Evolutionary conservation across 257 asterid species (phyloP).

Genomic region (Schizonepeta tenuifolia): DNA sequence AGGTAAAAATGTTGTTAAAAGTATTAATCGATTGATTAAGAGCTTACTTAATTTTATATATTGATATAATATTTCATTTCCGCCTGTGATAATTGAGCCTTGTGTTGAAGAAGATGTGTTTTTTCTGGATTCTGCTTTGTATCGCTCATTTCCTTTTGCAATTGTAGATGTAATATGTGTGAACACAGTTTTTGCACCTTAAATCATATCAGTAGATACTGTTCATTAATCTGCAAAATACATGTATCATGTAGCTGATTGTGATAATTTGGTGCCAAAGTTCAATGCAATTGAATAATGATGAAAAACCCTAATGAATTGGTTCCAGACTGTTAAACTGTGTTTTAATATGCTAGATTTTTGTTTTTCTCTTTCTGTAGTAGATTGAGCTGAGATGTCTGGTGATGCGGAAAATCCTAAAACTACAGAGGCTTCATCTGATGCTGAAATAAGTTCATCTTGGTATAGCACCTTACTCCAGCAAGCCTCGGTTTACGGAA

Average conservation of each 20-base stretch:
- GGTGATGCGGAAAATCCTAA: slow-evolving; percentile 73
- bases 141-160: neutral
- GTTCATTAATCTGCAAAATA: neutral
- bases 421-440: slow-evolving; percentile 37
- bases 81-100: too few species aligned
- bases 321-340: neutral
- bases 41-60: neutral
- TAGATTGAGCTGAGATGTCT: slow-evolving; percentile 63
- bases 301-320: neutral
- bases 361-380: neutral
- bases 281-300: neutral
- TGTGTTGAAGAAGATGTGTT: neutral
- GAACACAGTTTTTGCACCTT: neutral
- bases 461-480: slow-evolving; percentile 62
- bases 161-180: neutral
- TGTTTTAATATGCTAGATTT: neutral
- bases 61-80: neutral
- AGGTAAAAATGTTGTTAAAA: neutral
- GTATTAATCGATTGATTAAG: neutral
- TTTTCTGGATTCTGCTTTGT: neutral
- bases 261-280: neutral
- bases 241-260: neutral
- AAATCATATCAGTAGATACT: neutral
- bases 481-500: slow-evolving; percentile 78
- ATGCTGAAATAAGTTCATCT: slow-evolving; percentile 41